These are phyloP conservation scores for Vigna nakashimae DNA, from an alignment of 306 rosid genomes.

Conservation along the genomic window DNA sequence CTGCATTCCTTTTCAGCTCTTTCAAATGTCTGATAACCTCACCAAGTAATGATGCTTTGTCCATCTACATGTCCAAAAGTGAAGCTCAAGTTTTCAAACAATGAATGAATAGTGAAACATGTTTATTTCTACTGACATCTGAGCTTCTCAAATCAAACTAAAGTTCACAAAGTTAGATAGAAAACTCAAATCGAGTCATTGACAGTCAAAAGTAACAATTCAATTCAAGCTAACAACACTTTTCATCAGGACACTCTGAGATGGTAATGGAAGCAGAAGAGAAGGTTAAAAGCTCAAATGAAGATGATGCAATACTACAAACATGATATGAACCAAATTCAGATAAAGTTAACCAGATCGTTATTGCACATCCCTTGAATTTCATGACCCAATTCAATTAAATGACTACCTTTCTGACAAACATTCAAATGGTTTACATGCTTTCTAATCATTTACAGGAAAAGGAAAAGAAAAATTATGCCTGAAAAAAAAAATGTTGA, in stretches of 20 bases:
- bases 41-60: constrained; percentile 77
- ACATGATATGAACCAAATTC: neutral
- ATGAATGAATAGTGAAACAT: neutral
- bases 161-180: neutral
- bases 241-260: neutral
- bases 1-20: constrained; percentile 63
- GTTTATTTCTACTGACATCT: neutral
- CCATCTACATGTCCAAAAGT: constrained; percentile 62
- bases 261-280: constrained; percentile 7
- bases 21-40: constrained; percentile 70
- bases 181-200: neutral
- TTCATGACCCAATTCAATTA: neutral
- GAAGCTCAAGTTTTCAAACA: constrained; percentile 20
- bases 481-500: neutral
- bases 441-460: constrained; percentile 3
- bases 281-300: neutral
- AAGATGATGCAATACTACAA: neutral
- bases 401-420: neutral
- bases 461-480: neutral
- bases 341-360: neutral
- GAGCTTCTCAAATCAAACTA: constrained; percentile 18
- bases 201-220: constrained; percentile 9
- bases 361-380: neutral
- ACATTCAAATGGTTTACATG: neutral
- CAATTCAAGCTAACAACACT: neutral